Conservation (phyloP, 73 alveolate species). For the Uronychia binucleata region DNA sequence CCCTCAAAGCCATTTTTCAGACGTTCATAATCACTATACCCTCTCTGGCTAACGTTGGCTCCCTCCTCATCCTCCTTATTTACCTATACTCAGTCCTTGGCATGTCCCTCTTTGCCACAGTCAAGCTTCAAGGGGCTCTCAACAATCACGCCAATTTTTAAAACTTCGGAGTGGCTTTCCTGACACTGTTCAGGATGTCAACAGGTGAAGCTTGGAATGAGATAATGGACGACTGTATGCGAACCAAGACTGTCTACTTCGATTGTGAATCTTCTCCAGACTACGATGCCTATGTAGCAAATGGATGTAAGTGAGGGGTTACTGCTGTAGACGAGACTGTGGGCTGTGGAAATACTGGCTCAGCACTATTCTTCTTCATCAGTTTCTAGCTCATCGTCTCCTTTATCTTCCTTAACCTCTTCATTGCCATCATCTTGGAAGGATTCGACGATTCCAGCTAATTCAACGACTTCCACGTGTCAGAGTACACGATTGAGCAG, state of each 20-base stretch:
- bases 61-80: constrained; percentile 35
- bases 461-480: background rate
- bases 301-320: background rate
- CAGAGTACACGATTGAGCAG: background rate
- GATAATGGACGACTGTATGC: constrained; percentile 77
- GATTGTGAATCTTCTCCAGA: constrained; percentile 29
- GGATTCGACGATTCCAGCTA: constrained; percentile 1
- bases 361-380: background rate
- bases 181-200: constrained; percentile 43
- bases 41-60: constrained; percentile 56
- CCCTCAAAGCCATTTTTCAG: constrained; percentile 7
- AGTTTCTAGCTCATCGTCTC: constrained; percentile 2
- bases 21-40: constrained; percentile 52
- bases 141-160: constrained; percentile 33
- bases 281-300: constrained; percentile 3
- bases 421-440: constrained; percentile 36
- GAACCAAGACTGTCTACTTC: constrained; percentile 8
- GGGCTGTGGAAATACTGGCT: background rate
- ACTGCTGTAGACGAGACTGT: background rate
- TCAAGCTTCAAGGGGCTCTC: constrained; percentile 42
- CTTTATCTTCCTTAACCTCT: constrained; percentile 24
- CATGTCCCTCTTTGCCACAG: constrained; percentile 43
- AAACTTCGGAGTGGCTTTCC: constrained; percentile 55
- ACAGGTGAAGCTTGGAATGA: constrained; percentile 95
- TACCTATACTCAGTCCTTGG: constrained; percentile 54